Conservation (phyloP, 2,329 filamentous ascomycete species). For the Pyricularia grisea region DNA sequence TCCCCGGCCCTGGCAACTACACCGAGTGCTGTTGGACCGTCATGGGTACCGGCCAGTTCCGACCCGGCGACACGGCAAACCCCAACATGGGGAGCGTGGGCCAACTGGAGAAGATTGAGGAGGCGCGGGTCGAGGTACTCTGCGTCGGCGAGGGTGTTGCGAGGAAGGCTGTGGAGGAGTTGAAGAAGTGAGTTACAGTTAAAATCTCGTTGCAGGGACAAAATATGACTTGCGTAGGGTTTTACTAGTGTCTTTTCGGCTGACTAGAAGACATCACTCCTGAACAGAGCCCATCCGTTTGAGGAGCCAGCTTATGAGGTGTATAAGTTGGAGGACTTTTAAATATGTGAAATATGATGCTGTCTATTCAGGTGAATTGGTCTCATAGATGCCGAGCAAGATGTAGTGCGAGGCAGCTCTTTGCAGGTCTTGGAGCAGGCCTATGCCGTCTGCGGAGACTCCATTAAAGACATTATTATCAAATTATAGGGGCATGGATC, state of each 20-base stretch:
- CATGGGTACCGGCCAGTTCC: slow-evolving; percentile 55
- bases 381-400: neutral
- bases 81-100: slow-evolving; percentile 45
- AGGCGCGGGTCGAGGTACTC: slow-evolving; percentile 54
- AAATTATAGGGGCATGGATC: neutral
- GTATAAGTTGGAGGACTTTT: slow-evolving; percentile 38
- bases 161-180: slow-evolving; percentile 46
- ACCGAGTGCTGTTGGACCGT: slow-evolving; percentile 43
- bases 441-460: neutral
- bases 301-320: slow-evolving; percentile 42
- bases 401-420: neutral
- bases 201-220: neutral
- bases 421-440: neutral
- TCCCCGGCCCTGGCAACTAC: slow-evolving; percentile 40
- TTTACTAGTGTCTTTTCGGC: neutral
- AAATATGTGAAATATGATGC: neutral
- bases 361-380: neutral
- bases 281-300: slow-evolving; percentile 37
- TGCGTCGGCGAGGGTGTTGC: slow-evolving; percentile 49
- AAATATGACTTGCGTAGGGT: neutral
- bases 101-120: slow-evolving; percentile 45
- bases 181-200: slow-evolving; percentile 47
- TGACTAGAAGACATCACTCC: neutral
- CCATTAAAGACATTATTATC: neutral
- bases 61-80: slow-evolving; percentile 49